These are phyloP conservation scores for Coniochaeta ligniaria DNA, from an alignment of 2,329 filamentous ascomycete genomes.

Conservation along the genomic window DNA sequence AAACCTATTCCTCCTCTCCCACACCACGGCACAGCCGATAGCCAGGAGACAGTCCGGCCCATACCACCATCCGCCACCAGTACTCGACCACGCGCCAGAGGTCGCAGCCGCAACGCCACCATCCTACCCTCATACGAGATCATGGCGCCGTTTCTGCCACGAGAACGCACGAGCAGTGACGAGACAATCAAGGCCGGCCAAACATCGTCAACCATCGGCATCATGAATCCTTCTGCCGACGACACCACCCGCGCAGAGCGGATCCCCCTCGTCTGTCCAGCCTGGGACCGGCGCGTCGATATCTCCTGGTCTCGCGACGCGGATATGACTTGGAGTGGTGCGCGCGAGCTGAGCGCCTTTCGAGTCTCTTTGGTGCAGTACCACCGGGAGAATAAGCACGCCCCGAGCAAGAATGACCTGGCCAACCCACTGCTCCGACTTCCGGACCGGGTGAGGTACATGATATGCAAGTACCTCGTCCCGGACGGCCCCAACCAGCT, in stretches of 20 bases:
- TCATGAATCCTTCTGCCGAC: background rate
- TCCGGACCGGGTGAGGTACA: slow-evolving; percentile 14
- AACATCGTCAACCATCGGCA: background rate
- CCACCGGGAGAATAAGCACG: background rate
- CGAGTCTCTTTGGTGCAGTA: background rate
- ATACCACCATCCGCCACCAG: background rate
- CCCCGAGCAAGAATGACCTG: slow-evolving; percentile 7
- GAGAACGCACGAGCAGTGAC: background rate
- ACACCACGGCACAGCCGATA: background rate
- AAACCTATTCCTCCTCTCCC: background rate
- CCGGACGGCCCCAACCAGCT: slow-evolving; percentile 9
- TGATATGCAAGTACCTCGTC: slow-evolving; percentile 13
- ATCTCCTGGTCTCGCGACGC: slow-evolving; percentile 9
- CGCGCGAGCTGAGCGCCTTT: background rate
- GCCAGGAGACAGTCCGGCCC: background rate
- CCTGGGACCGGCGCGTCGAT: slow-evolving; percentile 15
- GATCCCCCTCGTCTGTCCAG: slow-evolving; percentile 3
- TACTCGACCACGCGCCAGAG: background rate
- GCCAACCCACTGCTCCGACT: slow-evolving; percentile 12
- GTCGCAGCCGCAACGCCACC: background rate
- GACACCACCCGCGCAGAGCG: background rate
- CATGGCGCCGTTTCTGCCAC: background rate
- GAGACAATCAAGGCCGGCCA: background rate
- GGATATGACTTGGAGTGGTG: background rate
- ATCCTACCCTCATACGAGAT: background rate